Evolutionary conservation across 345 rosid species (phyloP).

Genomic region (Rhodomyrtus tomentosa): DNA sequence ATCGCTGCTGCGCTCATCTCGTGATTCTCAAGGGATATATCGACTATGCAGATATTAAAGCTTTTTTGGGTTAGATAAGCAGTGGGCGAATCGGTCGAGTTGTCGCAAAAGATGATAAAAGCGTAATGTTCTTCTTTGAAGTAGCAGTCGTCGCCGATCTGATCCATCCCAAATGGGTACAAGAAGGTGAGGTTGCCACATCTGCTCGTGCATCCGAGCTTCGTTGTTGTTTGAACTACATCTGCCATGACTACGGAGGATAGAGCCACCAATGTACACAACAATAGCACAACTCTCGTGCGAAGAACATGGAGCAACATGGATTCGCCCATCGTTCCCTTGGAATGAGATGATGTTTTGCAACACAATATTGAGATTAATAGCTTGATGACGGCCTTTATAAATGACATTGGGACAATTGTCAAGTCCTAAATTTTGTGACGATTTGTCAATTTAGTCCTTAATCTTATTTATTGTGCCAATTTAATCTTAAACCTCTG

Average conservation of each 20-base stretch:
- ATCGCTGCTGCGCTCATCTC: background rate
- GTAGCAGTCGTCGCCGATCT: background rate
- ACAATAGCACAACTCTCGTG: background rate
- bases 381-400: background rate
- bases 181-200: background rate
- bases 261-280: background rate
- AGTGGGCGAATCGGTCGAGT: background rate
- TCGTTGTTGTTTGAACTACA: background rate
- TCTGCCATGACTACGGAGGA: background rate
- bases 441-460: too few relatives aligned
- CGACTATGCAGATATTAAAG: background rate
- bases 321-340: background rate
- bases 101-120: background rate
- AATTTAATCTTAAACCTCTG: too few relatives aligned
- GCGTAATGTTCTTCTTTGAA: background rate
- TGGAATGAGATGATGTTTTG: background rate
- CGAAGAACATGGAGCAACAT: background rate
- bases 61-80: rapidly evolving
- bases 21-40: background rate
- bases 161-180: background rate
- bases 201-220: background rate
- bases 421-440: too few relatives aligned
- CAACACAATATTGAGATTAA: background rate
- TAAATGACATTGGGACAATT: background rate
- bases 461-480: too few relatives aligned